phyloP scores from a whole-genome alignment of 1,284 basidiomycete species.

The Meripilus lineatus region DNA sequence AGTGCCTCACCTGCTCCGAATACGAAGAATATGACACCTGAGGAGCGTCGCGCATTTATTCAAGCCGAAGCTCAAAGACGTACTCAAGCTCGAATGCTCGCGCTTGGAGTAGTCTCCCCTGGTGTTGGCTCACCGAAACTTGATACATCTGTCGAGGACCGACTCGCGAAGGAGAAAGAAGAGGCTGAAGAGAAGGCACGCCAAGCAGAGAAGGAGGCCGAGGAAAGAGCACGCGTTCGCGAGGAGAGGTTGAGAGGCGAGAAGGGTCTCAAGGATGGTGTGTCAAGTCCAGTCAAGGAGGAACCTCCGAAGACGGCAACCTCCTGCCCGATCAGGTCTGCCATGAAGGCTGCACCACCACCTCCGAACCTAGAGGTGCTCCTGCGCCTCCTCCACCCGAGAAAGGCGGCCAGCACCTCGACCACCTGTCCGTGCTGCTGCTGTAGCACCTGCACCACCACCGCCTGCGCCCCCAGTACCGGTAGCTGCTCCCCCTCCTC shows the following conservation, averaged over 20 bases:
- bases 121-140: conserved; percentile 46
- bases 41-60: conserved; percentile 80
- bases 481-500: conserved; percentile 9
- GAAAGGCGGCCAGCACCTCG: conserved; percentile 29
- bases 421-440: conserved; percentile 24
- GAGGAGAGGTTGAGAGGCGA: conserved; percentile 66
- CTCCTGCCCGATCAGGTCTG: no score
- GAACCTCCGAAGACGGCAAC: conserved; percentile 19
- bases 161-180: conserved; percentile 78
- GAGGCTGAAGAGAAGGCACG: conserved; percentile 81
- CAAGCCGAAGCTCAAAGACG: conserved; percentile 81
- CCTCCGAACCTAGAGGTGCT: conserved; percentile 26
- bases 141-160: conserved; percentile 77
- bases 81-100: conserved; percentile 84
- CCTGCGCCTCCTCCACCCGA: conserved; percentile 46
- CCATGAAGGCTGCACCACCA: conserved; percentile 29
- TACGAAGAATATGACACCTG: conserved; percentile 77
- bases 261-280: conserved; percentile 51
- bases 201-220: conserved; percentile 72
- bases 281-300: conserved; percentile 29
- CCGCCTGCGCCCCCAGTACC: conserved; percentile 14
- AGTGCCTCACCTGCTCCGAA: conserved; percentile 45
- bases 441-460: conserved; percentile 23
- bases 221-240: conserved; percentile 68
- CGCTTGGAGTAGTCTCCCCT: conserved; percentile 70